Conservation (phyloP, 768 basidiomycete genomes). For the Leucosporidium creatinivorum region DNA sequence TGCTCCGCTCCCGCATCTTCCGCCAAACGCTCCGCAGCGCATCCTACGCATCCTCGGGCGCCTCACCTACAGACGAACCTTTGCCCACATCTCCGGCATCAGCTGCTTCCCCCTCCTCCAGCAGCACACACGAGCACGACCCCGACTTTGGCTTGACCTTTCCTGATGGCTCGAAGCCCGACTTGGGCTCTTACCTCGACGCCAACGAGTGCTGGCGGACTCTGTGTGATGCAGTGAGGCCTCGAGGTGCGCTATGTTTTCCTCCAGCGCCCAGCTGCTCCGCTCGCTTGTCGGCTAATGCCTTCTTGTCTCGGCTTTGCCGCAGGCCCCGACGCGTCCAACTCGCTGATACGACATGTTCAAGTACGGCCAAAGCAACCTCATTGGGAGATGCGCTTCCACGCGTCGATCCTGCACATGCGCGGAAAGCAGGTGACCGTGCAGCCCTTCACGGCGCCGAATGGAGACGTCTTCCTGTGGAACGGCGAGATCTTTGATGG, state of each 20-base stretch:
- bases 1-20: not conserved
- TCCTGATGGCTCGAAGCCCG: not conserved
- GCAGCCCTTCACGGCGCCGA: conserved; percentile 65
- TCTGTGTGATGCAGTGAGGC: not conserved
- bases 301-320: too few relatives aligned
- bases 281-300: too few relatives aligned
- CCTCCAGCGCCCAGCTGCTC: not conserved
- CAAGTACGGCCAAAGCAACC: not conserved
- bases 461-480: conserved; percentile 58
- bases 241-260: conserved; percentile 1
- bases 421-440: conserved; percentile 54
- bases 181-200: not conserved
- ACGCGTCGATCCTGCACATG: conserved; percentile 67
- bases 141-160: not conserved
- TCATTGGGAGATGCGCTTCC: conserved; percentile 44
- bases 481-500: conserved; percentile 62
- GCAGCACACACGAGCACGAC: not conserved
- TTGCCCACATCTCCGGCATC: not conserved
- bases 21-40: not conserved
- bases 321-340: conserved; percentile 19
- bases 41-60: not conserved
- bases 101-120: not conserved
- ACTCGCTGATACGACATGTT: not conserved
- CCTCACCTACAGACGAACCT: not conserved
- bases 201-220: conserved; percentile 7